Evolutionary conservation across 139 green algal genomes (phyloP).

Genomic region (Coelastrella sp.): DNA sequence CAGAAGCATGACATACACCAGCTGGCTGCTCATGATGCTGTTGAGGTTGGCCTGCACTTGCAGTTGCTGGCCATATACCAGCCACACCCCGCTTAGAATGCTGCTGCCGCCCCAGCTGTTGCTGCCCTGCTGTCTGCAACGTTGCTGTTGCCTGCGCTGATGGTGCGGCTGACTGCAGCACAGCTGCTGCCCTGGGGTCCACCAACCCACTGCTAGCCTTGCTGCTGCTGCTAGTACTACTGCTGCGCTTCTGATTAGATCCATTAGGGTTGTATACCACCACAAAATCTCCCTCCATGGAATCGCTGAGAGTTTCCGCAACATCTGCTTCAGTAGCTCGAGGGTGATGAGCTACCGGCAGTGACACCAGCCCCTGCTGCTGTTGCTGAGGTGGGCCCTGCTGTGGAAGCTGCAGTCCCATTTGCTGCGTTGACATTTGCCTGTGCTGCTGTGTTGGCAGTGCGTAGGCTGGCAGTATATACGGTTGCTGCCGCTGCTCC

Average conservation of each 20-base stretch:
- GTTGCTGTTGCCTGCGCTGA: background rate
- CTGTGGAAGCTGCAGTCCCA: conserved; percentile 11
- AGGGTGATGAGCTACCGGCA: conserved; percentile 10
- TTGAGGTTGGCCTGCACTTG: conserved; percentile 13
- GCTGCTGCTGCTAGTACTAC: conserved; percentile 47
- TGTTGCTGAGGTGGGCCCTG: conserved; percentile 4
- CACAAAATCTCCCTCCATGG: conserved; percentile 41
- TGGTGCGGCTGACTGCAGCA: conserved; percentile 5
- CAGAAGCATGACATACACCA: background rate
- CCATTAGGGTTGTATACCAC: conserved; percentile 20
- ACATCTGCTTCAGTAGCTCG: background rate
- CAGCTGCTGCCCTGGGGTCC: conserved; percentile 19
- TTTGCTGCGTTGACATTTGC: background rate
- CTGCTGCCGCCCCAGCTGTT: conserved; percentile 1
- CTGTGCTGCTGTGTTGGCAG: background rate
- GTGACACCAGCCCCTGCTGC: background rate
- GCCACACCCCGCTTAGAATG: background rate
- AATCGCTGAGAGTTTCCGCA: conserved; percentile 6
- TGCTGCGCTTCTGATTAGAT: background rate
- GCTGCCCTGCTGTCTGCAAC: background rate
- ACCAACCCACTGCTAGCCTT: conserved; percentile 49
- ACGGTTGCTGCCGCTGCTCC: background rate
- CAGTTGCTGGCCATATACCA: background rate
- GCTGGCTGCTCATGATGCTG: background rate
- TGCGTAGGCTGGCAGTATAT: background rate